A percentile compares a stretch with the other conserved stretches of the same genome.
phyloP scores from a whole-genome alignment of 2,329 filamentous ascomycete genomes.

The Talaromyces sp. region DNA sequence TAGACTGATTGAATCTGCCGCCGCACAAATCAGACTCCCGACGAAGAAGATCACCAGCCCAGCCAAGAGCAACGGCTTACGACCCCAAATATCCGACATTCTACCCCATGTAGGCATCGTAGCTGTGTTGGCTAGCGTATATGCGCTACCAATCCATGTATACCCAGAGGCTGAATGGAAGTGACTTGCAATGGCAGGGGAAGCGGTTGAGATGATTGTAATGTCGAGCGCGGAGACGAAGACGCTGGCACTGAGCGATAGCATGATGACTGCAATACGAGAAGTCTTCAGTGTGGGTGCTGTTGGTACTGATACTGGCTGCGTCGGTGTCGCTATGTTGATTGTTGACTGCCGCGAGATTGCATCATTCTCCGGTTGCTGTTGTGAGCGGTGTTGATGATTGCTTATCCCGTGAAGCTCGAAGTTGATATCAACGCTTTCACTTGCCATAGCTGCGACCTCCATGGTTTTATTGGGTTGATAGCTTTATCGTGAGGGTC shows the following conservation, averaged over 20 bases:
- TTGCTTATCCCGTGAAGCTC: neutral
- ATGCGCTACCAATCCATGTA: constrained; percentile 54
- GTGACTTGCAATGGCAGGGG: constrained; percentile 53
- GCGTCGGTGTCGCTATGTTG: neutral
- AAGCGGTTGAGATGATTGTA: constrained; percentile 56
- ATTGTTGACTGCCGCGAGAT: neutral
- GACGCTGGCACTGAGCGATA: constrained; percentile 20
- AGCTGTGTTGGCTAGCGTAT: constrained; percentile 49
- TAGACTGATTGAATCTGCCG: constrained; percentile 46
- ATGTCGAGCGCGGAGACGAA: constrained; percentile 26
- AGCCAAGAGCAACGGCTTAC: constrained; percentile 52
- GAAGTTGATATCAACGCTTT: neutral
- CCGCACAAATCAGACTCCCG: constrained; percentile 51
- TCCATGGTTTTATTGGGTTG: neutral
- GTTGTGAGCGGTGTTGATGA: neutral
- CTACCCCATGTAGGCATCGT: constrained; percentile 25
- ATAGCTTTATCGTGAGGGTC: neutral
- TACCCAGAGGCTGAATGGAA: constrained; percentile 51
- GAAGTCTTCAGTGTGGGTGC: neutral
- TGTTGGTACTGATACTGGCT: neutral
- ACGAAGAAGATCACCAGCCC: constrained; percentile 52
- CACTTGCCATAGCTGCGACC: neutral
- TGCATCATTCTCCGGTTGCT: neutral
- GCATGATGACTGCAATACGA: constrained; percentile 18
- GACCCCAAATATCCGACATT: constrained; percentile 57